Percentiles rank a stretch among this genome's conserved stretches.
Evolutionary conservation across 257 asterid species (phyloP).

Genomic region (Eucommia ulmoides): DNA sequence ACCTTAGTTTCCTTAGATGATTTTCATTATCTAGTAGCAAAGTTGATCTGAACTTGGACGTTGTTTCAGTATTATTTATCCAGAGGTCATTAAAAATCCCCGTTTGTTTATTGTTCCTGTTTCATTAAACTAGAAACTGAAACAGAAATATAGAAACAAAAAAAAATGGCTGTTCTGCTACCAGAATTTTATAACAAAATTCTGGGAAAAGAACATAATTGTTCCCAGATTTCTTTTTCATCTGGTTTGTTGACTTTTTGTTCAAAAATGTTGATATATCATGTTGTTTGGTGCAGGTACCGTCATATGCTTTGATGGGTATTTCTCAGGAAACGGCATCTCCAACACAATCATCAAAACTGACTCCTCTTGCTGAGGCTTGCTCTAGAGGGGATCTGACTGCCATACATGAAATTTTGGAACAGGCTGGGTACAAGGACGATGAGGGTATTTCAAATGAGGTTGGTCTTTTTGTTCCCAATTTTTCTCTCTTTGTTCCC

Average conservation of each 20-base stretch:
- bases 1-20: not conserved
- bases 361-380: constrained; percentile 63
- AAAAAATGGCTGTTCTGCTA: not conserved
- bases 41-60: no score
- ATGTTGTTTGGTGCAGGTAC: constrained; percentile 29
- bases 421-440: constrained; percentile 65
- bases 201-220: not conserved
- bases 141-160: not conserved
- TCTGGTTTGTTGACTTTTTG: no score
- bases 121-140: not conserved
- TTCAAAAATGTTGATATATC: not conserved
- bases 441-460: constrained; percentile 86
- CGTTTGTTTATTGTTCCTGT: not conserved
- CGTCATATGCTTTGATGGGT: constrained; percentile 46
- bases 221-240: no score
- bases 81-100: no score
- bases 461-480: no score
- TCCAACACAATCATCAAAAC: constrained; percentile 16
- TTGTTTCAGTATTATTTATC: no score
- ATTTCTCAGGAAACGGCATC: constrained; percentile 26
- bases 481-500: no score
- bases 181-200: not conserved
- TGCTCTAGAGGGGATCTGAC: constrained; percentile 83
- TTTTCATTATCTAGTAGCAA: no score
- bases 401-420: constrained; percentile 75